Evolutionary conservation across 441 rosid genomes (phyloP).

Genomic region (Pelargonium australe): DNA sequence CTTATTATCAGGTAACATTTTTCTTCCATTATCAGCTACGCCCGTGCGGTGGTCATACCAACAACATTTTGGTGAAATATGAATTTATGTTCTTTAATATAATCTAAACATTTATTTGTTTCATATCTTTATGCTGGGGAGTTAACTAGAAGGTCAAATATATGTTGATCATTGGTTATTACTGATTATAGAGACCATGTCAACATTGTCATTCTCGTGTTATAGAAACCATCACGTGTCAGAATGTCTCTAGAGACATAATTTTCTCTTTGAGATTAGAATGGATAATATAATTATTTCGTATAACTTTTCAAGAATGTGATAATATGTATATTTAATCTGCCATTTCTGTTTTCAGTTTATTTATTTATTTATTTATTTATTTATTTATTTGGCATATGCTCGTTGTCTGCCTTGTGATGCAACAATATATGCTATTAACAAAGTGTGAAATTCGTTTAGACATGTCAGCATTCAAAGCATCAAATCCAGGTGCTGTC

Average conservation of each 20-base stretch:
- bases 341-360: not conserved
- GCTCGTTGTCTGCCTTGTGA: not conserved
- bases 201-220: no score
- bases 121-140: no score
- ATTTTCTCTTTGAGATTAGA: not conserved
- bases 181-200: no score
- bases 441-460: not conserved
- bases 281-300: not conserved
- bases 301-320: not conserved
- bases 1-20: constrained; percentile 63
- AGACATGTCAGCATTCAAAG: constrained; percentile 99
- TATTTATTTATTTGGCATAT: not conserved
- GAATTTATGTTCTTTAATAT: no score
- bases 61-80: no score
- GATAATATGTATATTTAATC: not conserved
- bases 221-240: not conserved
- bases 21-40: not conserved
- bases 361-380: not conserved
- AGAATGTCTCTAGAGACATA: not conserved
- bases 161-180: no score
- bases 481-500: constrained; percentile 87
- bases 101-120: no score
- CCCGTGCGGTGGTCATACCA: no score
- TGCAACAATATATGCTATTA: not conserved
- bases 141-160: no score